These are phyloP conservation scores for Mycena rebaudengoi DNA, from an alignment of 768 basidiomycete species.

Conservation along the genomic window DNA sequence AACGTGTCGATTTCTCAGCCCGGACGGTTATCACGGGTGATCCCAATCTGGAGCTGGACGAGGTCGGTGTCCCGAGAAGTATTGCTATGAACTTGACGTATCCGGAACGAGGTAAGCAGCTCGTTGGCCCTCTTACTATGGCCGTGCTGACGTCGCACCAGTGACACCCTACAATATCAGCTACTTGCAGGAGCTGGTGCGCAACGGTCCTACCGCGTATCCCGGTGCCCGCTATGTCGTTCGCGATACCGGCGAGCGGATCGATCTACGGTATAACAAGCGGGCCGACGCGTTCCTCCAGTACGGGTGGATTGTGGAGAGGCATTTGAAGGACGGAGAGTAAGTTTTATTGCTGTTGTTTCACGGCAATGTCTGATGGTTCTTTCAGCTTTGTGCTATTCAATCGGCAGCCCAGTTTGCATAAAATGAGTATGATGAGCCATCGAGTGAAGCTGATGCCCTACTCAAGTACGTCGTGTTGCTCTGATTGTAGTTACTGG, in stretches of 20 bases:
- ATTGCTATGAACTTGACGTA: slow-evolving; percentile 99
- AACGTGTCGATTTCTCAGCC: slow-evolving; percentile 99
- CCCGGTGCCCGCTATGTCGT: slow-evolving; percentile 98
- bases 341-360: slow-evolving; percentile 53
- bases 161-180: slow-evolving; percentile 98
- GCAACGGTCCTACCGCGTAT: slow-evolving; percentile 93
- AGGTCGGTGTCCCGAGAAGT: slow-evolving; percentile 94
- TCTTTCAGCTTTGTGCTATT: slow-evolving; percentile 83
- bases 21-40: slow-evolving; percentile 99
- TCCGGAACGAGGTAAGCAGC: slow-evolving; percentile 86
- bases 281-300: slow-evolving; percentile 94
- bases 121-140: background rate
- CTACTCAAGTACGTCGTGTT: slow-evolving; percentile 83
- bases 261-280: slow-evolving; percentile 97
- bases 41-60: slow-evolving; percentile 94
- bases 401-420: slow-evolving; percentile 97
- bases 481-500: background rate
- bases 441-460: slow-evolving; percentile 97
- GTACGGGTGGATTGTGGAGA: slow-evolving; percentile 98
- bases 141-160: slow-evolving; percentile 36
- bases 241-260: slow-evolving; percentile 95
- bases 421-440: slow-evolving; percentile 99
- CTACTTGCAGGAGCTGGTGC: slow-evolving; percentile 92
- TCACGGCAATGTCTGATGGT: slow-evolving; percentile 7
- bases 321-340: slow-evolving; percentile 99